These are phyloP conservation scores for Aphanomyces stellatus DNA, from an alignment of 352 stramenopile species.

Conservation along the genomic window DNA sequence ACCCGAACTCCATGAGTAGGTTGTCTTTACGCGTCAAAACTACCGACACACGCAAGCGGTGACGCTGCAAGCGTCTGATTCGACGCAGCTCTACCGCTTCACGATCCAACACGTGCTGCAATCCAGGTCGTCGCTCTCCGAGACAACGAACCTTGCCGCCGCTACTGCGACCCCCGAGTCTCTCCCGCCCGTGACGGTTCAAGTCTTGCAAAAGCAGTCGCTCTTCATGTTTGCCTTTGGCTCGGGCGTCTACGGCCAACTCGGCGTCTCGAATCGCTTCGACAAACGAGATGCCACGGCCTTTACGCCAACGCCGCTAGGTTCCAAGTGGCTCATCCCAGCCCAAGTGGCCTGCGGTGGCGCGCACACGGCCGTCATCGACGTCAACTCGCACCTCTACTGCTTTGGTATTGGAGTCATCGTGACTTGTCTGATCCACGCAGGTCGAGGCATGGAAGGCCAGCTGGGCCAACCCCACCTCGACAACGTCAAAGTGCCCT, in stretches of 20 bases:
- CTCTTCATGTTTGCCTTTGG: constrained; percentile 68
- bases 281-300: constrained; percentile 30
- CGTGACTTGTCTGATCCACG: neutral
- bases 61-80: constrained; percentile 34
- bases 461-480: constrained; percentile 55
- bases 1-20: constrained; percentile 26
- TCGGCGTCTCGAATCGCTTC: constrained; percentile 33
- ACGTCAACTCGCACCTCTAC: constrained; percentile 68
- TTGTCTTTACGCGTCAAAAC: constrained; percentile 50
- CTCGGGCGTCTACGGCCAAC: constrained; percentile 39
- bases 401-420: constrained; percentile 42
- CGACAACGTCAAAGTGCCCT: constrained; percentile 45
- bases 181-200: constrained; percentile 39
- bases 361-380: constrained; percentile 57
- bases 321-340: constrained; percentile 54
- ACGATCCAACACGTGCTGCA: constrained; percentile 73
- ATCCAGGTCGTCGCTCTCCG: too few species aligned
- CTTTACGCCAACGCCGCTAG: constrained; percentile 41
- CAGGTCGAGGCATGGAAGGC: constrained; percentile 23
- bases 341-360: constrained; percentile 59
- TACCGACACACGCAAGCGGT: constrained; percentile 37
- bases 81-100: constrained; percentile 43
- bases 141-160: too few species aligned
- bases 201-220: constrained; percentile 56
- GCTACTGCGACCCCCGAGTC: constrained; percentile 18